Evolutionary conservation across 176 grass and related monocot species (phyloP).

Genomic region (Rhynchospora breviuscula): DNA sequence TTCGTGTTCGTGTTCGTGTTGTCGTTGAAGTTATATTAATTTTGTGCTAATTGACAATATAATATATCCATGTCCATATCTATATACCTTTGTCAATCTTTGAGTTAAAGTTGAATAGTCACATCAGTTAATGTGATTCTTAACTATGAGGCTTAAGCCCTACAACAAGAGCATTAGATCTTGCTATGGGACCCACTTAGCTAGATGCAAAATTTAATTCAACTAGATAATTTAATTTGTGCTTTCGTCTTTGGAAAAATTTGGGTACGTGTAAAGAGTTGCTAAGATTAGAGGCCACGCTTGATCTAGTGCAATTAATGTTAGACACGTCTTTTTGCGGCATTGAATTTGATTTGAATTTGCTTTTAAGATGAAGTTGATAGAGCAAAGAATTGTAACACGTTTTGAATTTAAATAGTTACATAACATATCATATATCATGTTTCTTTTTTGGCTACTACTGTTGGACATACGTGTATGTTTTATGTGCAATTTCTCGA

Average conservation of each 20-base stretch:
- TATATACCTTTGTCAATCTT: not conserved
- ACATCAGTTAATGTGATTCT: constrained; percentile 11
- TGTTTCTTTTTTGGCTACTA: not conserved
- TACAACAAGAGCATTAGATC: not conserved
- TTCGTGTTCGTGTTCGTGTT: not conserved
- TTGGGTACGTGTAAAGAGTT: not conserved
- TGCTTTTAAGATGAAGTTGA: not conserved
- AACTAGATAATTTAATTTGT: not conserved
- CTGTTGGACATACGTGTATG: not conserved
- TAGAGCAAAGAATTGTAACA: not conserved
- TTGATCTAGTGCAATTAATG: not conserved
- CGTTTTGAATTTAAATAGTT: not conserved
- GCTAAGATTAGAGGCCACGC: not conserved
- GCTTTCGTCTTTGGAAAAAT: not conserved
- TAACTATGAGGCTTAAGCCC: constrained; percentile 8
- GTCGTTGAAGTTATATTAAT: not conserved
- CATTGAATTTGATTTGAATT: not conserved
- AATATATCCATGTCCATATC: not conserved
- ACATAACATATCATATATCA: not conserved
- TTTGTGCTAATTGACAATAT: not conserved
- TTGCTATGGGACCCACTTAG: not conserved
- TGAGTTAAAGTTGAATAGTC: constrained; percentile 23
- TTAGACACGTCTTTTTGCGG: not conserved
- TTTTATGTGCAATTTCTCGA: not conserved
- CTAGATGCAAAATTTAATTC: not conserved